phyloP scores from a whole-genome alignment of 176 grass and related monocot species.

The Musa beccarii region DNA sequence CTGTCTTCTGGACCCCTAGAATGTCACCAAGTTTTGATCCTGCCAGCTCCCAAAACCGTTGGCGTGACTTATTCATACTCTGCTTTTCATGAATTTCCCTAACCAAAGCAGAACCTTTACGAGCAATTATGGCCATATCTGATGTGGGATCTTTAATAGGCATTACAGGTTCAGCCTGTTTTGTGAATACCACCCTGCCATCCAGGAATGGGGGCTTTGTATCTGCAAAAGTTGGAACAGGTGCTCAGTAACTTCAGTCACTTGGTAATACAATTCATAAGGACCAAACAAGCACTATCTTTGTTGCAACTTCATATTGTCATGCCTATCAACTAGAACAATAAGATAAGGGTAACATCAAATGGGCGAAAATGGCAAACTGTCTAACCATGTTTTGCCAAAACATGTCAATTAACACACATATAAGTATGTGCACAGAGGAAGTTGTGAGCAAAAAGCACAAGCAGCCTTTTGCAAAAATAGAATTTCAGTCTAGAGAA shows the following conservation, averaged over 20 bases:
- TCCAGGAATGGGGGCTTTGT: constrained; percentile 94
- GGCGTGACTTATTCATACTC: constrained; percentile 91
- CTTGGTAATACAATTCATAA: background rate
- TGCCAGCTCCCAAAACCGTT: constrained; percentile 96
- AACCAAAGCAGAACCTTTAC: constrained; percentile 85
- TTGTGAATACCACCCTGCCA: constrained; percentile 91
- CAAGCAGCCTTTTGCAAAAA: background rate
- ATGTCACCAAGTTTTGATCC: constrained; percentile 98
- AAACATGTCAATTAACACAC: background rate
- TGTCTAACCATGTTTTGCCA: background rate
- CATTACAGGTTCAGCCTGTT: constrained; percentile 96
- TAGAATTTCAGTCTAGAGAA: background rate
- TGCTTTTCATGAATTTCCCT: constrained; percentile 97
- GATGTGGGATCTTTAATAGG: constrained; percentile 95
- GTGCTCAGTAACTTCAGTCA: background rate
- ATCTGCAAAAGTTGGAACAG: constrained; percentile 34
- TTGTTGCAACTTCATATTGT: background rate
- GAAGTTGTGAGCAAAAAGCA: background rate
- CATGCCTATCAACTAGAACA: background rate
- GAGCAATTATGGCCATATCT: constrained; percentile 94
- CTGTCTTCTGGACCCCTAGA: constrained; percentile 90
- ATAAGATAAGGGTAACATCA: background rate
- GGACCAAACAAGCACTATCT: background rate
- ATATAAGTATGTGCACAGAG: no score
- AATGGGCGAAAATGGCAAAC: background rate